Base-by-base conservation (phyloP, 306 rosid genomes). In the Pachyrhizus erosus region DNA sequence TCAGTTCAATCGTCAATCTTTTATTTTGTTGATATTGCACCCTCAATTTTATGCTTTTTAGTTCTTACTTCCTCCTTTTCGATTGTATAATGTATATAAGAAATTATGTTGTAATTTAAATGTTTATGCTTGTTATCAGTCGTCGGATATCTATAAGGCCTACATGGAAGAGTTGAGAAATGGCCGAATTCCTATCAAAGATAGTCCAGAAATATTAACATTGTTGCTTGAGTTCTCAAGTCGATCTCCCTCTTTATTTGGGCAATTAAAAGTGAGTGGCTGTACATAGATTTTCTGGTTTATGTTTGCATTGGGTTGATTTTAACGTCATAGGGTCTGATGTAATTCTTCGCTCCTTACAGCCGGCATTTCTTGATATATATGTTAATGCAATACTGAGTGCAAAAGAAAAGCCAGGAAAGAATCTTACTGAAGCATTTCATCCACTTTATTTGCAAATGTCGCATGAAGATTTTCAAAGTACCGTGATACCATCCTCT, bases 341-440 rank as follows among this genome's bases (percentile, higher is more conserved):
- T 12, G 49, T 48, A 29, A 34, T 77, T 83, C n/a, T 65, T 67
- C 66, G 40, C 57, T 77, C 55, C 78, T 75, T 54, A 31, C 96
- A 96, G 99, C 92, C 98, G 23, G 77, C 86, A 31, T 89, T 92
- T 90, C 91, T 91, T 89, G 96, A 96, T 90, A 88, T 93, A 58
- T 96, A 93, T 85, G 92, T 93, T 67, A 92, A 90, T 78, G 90
- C 92, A 49, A 89, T 93, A 85, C 67, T 96, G 82, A 92, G 82
- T 86, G 89, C 97, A 12, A 92, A 88, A 83, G 98, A 93, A 84
- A 93, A 89, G 92, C 98, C 98, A 15, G 68, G 86, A 48, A 89
- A 84, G 88, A 84, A 84, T 83, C 97, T 93, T 18, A 87, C 87
- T 29, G 99, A 93, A 86, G 96, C 97, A 49, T 96, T 96, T 88